Conservation (phyloP, 1,284 basidiomycete species). For the Apiotrichum mycotoxinovorans region DNA sequence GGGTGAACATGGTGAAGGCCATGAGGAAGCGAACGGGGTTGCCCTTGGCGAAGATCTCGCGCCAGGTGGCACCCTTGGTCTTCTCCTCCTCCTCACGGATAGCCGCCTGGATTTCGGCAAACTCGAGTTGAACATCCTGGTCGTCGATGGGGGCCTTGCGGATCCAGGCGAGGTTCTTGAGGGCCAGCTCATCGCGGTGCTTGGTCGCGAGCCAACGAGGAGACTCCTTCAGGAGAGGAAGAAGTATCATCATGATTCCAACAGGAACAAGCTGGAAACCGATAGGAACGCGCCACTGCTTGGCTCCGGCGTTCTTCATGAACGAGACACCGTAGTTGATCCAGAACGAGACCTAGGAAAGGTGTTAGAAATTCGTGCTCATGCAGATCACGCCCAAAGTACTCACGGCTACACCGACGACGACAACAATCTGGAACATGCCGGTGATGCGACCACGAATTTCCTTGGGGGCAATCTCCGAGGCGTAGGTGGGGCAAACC, state of each 20-base stretch:
- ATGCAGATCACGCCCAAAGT: not conserved
- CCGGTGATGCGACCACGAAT: constrained; percentile 64
- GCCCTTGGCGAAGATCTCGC: constrained; percentile 67
- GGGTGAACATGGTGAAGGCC: constrained; percentile 55
- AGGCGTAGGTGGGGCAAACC: constrained; percentile 67
- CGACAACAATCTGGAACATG: constrained; percentile 76
- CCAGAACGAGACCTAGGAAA: constrained; percentile 22
- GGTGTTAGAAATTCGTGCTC: not conserved
- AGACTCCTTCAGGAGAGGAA: constrained; percentile 60
- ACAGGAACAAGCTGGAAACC: constrained; percentile 59
- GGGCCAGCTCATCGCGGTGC: constrained; percentile 56
- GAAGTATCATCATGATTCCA: constrained; percentile 68
- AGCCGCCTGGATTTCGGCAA: constrained; percentile 58
- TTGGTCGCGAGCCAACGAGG: constrained; percentile 60
- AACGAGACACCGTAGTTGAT: constrained; percentile 39
- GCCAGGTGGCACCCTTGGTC: constrained; percentile 46
- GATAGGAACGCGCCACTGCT: constrained; percentile 46
- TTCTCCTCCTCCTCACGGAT: constrained; percentile 53
- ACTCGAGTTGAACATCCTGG: constrained; percentile 54
- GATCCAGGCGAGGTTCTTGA: constrained; percentile 56
- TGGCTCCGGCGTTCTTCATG: constrained; percentile 30
- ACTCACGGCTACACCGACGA: constrained; percentile 39
- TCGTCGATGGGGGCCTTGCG: constrained; percentile 57
- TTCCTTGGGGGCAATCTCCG: constrained; percentile 72
- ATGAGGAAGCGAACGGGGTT: constrained; percentile 68